Evolutionary conservation across 2,329 filamentous ascomycete species (phyloP), one percentile per base, ranked within the genome.

Genomic region (Sporothrix euskadiensis): DNA sequence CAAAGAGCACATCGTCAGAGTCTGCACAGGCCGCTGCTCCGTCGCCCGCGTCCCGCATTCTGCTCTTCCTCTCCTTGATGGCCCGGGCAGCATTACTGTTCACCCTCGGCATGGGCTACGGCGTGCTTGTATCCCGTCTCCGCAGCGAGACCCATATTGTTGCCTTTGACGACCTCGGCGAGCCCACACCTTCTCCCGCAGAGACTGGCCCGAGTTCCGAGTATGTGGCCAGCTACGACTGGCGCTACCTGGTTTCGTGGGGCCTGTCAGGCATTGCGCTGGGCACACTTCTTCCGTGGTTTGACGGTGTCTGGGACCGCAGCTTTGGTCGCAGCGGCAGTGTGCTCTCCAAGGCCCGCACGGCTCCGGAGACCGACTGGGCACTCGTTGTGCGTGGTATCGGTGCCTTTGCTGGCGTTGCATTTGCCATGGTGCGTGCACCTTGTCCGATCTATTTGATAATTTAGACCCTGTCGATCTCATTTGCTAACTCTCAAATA

Each of bases 241-340:
- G 90, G 88, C 82, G 84, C 59, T 97, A 97, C 80, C 84, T 97
- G 72, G 83, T 85, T 0, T 91, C 92, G 75, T 99, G 96, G 95
- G 96, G 94, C 0, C 78, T 91, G 10, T 90, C 91, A 0, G 94
- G 94, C 19, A 89, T 97, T 4, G 85, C 88, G 0, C 83, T 98
- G 32, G 96, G 96, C 6, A 91, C 90, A 73, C 82, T 97, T 69
- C 83, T 98, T 73, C 96, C 96, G 0, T 95, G 91, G 88, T 88
- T 97, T 26, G 96, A 99, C 80, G 84, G 87, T 12, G 81, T 94
- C 10, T 96, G 92, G 89, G 89, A 91, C 74, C 84, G 86, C 59
- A 81, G 83, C 8, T 83, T 86, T 76, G 30, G 77, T 26, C n/a
- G 72, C 76, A 47, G 77, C 78, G 44, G 73, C 75, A 47, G 73